Base-by-base conservation (phyloP, 345 rosid genomes). In the Nasturtium officinale region DNA sequence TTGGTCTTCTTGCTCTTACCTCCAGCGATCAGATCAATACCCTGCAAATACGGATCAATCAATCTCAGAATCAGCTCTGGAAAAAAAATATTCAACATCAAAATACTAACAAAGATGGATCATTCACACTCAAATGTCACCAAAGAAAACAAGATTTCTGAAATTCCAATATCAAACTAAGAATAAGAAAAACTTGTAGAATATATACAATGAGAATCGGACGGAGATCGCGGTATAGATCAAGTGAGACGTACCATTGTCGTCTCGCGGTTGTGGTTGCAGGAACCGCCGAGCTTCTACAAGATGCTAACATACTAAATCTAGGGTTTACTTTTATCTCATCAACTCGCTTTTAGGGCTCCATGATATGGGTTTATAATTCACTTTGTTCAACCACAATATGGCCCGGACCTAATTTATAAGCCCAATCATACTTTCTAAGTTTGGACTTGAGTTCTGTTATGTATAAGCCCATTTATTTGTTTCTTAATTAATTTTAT, bases 1-100 rank as follows among this genome's bases (percentile, higher is more conserved):
- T 81, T 90, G 48, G 98, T 82, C 81, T 90, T 90, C 87, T 92
- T 96, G 78, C 89, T 84, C 95, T 96, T 90, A 65, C 98, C 97
- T 83, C 97, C 99, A 11, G 97, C 97, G 63, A 86, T 76, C 83
- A 96, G 64, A 85, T 96, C 97, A 75, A 96, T 87, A 20, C 99
- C 99, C 99, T 92, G 83, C 3, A 56, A 71, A 78, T 63, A 26
- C 21, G 1, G 42, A 47, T 28, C 18, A 75, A 65, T 11, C 20
- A 9, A 52, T 52, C 38, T 55, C 61, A 40, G 25, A 77, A 29
- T 8, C 35, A 77, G 38, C 47, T 16, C 2, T 13, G 13, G 2
- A 61, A 51, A 6, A 29, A 23, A 23, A 20, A 67, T 12, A 47
- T 38, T 15, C 11, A 50, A 60, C 5, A 50, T 57, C 13, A 45